These are phyloP conservation scores for Podosphaera aphanis DNA, from an alignment of 2,329 filamentous ascomycete genomes.

Conservation along the genomic window DNA sequence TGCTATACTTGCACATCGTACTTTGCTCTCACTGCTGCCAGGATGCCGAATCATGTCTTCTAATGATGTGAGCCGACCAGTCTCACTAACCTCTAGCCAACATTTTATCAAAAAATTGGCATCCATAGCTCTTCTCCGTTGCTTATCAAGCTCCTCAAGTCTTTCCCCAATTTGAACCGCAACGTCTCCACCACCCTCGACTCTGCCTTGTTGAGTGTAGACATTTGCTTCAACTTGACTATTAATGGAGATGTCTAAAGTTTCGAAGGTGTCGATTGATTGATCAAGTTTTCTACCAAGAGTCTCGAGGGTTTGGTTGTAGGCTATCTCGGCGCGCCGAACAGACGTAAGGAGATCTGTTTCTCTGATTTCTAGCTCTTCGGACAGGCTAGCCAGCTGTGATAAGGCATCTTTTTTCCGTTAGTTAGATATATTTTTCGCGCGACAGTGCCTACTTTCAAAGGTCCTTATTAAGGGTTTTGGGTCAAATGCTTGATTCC, in stretches of 20 bases:
- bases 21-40: conserved; percentile 73
- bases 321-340: conserved; percentile 71
- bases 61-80: conserved; percentile 63
- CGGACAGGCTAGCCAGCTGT: conserved; percentile 45
- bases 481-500: conserved; percentile 54
- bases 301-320: conserved; percentile 73
- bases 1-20: conserved; percentile 80
- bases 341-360: conserved; percentile 80
- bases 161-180: conserved; percentile 88
- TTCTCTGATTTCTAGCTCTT: conserved; percentile 72
- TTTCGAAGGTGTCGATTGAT: conserved; percentile 78
- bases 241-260: conserved; percentile 64
- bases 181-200: conserved; percentile 51
- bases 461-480: conserved; percentile 94
- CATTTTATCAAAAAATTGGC: conserved; percentile 89
- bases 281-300: conserved; percentile 75
- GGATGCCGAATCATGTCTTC: conserved; percentile 63
- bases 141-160: conserved; percentile 81
- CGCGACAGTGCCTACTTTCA: conserved; percentile 31
- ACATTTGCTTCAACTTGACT: conserved; percentile 25
- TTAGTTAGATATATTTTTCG: conserved; percentile 10
- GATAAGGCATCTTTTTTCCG: conserved; percentile 31
- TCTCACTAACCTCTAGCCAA: conserved; percentile 86
- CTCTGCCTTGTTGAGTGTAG: conserved; percentile 24
- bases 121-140: conserved; percentile 71